phyloP scores from a whole-genome alignment of 495 filamentous ascomycete genomes.

The Cercophora newfieldiana region DNA sequence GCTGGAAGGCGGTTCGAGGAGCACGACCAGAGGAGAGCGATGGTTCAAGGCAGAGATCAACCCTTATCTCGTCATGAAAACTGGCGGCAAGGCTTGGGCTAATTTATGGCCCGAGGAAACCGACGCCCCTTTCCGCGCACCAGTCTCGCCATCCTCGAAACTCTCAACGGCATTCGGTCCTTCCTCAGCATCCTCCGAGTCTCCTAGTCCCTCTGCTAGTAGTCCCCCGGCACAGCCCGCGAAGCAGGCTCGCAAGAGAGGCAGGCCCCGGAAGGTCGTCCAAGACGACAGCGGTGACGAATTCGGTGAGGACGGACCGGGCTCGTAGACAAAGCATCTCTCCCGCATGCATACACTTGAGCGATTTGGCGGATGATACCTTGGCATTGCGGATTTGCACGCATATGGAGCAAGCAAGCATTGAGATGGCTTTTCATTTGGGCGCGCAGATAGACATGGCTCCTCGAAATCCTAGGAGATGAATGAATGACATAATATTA shows the following conservation, averaged over 20 bases:
- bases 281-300: conserved; percentile 25
- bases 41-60: conserved; percentile 77
- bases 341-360: background rate
- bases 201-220: background rate
- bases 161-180: background rate
- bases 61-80: conserved; percentile 60
- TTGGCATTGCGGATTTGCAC: conserved; percentile 5
- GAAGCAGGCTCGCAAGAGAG: conserved; percentile 2
- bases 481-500: background rate
- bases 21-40: conserved; percentile 67
- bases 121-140: background rate
- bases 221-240: conserved; percentile 12
- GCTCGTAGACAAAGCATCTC: background rate
- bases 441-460: background rate
- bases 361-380: background rate
- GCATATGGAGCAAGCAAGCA: background rate
- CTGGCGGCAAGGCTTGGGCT: conserved; percentile 67
- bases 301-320: conserved; percentile 7
- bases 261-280: conserved; percentile 23
- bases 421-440: background rate
- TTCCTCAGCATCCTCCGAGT: background rate
- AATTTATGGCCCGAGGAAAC: conserved; percentile 37
- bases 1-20: conserved; percentile 74
- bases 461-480: background rate
- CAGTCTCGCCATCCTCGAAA: background rate